Base-by-base conservation (phyloP, 345 rosid species). In the Barbarea vulgaris region DNA sequence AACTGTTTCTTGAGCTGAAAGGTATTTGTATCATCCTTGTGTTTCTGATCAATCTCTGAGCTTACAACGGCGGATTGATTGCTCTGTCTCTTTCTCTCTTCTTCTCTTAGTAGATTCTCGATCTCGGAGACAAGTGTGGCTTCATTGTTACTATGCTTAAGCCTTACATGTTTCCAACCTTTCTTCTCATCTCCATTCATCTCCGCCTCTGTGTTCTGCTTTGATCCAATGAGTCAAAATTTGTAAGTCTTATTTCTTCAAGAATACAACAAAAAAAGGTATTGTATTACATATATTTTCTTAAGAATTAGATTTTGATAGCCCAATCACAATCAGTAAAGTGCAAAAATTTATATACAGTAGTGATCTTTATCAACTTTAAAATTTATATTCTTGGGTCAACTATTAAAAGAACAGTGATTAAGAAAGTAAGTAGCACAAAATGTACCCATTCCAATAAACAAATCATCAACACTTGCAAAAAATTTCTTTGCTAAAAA, bases 121-220 rank as follows among this genome's bases (percentile, higher is more conserved):
- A 77, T 77, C 67, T 77, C 80, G 7, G 80, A 77, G 9, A 77
- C 80, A 1, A 77, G 76, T 37, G 47, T 65, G 27, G 80, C 80
- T 66, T 77, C 76, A 3, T 70, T 77, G 46, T 21, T 58, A 22
- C 80, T 77, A 56, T 77, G 80, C 22, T 77, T 77, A 19, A 77
- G 76, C 30, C 47, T 77, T 36, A 71, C 76, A 53, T 83, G 74
- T 77, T 79, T 53, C 79, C 87, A 72, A 24, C 71, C 47, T 63
- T 83, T 64, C 77, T 69, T 66, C 69, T 70, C 79, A 37, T 67
- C 72, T 22, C 61, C 53, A 9, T 48, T 71, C 64, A 52, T 67
- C 33, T 76, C 79, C 11, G 51, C 59, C 75, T 73, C 81, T 80
- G 74, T 48, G 47, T 62, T 76, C 82, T 82, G 64, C 36, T 18